Base-by-base conservation (phyloP, 306 rosid species). In the Cicer bijugum region DNA sequence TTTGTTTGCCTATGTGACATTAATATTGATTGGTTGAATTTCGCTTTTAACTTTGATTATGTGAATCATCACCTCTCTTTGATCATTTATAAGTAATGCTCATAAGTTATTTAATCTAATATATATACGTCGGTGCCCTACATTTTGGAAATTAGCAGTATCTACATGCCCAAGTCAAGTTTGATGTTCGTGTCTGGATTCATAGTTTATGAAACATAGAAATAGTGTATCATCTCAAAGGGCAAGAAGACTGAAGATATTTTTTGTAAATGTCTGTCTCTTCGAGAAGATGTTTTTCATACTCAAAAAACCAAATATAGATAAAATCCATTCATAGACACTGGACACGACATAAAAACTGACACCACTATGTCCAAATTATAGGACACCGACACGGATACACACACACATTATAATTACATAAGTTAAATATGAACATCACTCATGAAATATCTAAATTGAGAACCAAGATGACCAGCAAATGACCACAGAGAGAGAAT, bases 211-310 rank as follows among this genome's bases (percentile, higher is more conserved):
- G 15, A 12, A 45, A 71, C 64, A 72, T 19, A 62, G 11, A 37
- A 37, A 65, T 47, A 37, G 10, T 16, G 10, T 16, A 45, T 50
- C 14, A 35, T 51, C 42, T 51, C 16, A 46, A 44, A 76, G 47
- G 63, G 66, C 70, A 55, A 67, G 17, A 61, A 67, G 17, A 79
- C 58, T 51, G 39, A 71, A 64, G 12, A 51, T 35, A 8, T 57
- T 52, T 39, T 70, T 52, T 71, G 17, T 4, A 8, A 71, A 28
- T n/a, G 39, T 28, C 64, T 60, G 45, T 35, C 44, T 20, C 61
- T 45, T 48, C 35, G 72, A 65, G 11, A 52, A 7, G 52, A 12
- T 61, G 51, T 50, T 40, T 51, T 68, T 43, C 44, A 74, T 67
- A 59, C 43, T 67, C 59, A 65, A n/a, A 77, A 70, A 48, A 20